These are phyloP conservation scores for Rhododendron williamsianum DNA, from an alignment of 148 eudicot genomes.

Conservation along the genomic window DNA sequence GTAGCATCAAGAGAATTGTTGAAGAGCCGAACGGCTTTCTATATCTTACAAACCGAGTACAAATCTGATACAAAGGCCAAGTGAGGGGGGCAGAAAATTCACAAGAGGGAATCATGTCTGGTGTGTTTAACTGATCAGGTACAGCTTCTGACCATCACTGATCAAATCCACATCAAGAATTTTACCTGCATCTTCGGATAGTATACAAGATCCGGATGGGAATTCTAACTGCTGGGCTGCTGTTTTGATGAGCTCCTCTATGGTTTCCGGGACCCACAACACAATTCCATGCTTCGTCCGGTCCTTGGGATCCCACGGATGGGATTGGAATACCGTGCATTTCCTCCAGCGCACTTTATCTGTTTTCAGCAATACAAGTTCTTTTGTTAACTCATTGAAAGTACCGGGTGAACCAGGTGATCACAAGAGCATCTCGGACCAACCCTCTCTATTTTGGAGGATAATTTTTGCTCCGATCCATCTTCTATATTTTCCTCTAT, in stretches of 20 bases:
- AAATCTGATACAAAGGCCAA: background rate
- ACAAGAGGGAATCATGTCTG: background rate
- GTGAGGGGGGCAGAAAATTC: background rate
- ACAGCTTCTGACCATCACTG: slow-evolving; percentile 66
- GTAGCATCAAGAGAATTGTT: background rate
- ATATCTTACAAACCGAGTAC: background rate
- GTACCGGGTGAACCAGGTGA: background rate
- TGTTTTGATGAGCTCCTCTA: slow-evolving; percentile 49
- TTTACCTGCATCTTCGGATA: slow-evolving; percentile 79
- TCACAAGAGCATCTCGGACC: background rate
- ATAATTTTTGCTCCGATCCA: background rate
- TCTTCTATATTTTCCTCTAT: background rate
- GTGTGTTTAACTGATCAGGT: slow-evolving; percentile 37
- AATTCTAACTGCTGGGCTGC: slow-evolving; percentile 48
- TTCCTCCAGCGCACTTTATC: slow-evolving; percentile 36
- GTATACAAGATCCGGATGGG: slow-evolving; percentile 31
- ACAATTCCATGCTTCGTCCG: slow-evolving; percentile 46
- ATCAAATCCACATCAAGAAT: slow-evolving; percentile 72
- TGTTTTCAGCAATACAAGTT: slow-evolving; percentile 7
- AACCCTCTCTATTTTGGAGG: background rate
- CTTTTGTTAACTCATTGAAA: background rate
- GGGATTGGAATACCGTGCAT: slow-evolving; percentile 61
- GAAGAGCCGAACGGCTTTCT: background rate
- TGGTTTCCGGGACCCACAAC: slow-evolving; percentile 63
- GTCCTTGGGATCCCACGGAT: slow-evolving; percentile 49